Base-by-base conservation (phyloP, 208 protist genomes). In the Trypanosoma brucei region DNA sequence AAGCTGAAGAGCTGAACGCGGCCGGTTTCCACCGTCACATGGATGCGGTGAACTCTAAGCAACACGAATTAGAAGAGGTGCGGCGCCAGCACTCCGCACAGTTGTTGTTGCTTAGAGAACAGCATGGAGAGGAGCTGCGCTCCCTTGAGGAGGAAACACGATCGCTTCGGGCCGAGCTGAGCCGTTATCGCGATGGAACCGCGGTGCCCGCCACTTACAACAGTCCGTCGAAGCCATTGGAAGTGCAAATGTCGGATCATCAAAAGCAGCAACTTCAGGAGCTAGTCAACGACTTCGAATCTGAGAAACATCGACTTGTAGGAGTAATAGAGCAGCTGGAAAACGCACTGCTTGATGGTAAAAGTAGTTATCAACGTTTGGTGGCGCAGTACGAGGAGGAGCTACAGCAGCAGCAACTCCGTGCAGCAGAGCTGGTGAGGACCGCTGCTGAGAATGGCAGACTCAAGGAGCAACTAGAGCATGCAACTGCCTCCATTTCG, bases 1-100 rank as follows among this genome's bases (percentile, higher is more conserved):
- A 72, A 31, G 66, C 67, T 22, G 60, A 72, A 30, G 54, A 42
- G 6, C n/a, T 72, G 42, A 39, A 58, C 51, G 59, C 64, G n/a
- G 1, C 50, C 9, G 59, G 59, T 11, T 46, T 46, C 8, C 8
- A 46, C 42, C 42, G 11, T 46, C 11, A 46, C 42, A 46, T 14
- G 42, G 42, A 46, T 11, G 11, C 6, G 42, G 8, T 46, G 42
- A 46, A 14, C 8, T 6, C 6, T 6, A 46, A 46, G 42, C 48
- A 63, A 31, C 45, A 57, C 31, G 57, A 70, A 22, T 54, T 70
- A 13, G 65, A 70, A 34, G 52, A 57, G 50, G 57, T 22, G 34
- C 36, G 66, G 7, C 59, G 53, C 6, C 58, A 65, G 42, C 49
- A 53, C 35, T 56, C 66, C 6, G 39, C 44, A 34, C 52, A 71